A percentile compares a stretch with the other conserved stretches of the same genome.
These are phyloP conservation scores for Neurospora sp. DNA, from an alignment of 495 filamentous ascomycete genomes.

Conservation along the genomic window DNA sequence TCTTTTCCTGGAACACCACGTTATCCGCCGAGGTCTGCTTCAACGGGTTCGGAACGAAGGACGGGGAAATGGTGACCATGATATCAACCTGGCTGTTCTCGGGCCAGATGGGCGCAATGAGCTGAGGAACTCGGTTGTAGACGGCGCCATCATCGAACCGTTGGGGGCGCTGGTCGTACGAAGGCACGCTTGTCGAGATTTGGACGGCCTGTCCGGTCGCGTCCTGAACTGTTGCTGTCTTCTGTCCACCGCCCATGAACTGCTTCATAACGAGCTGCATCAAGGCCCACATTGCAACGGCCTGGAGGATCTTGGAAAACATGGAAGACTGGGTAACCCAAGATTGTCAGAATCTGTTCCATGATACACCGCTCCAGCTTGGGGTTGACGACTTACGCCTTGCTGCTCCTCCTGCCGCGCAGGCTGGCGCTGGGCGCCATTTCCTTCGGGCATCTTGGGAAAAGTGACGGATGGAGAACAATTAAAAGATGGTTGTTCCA, in stretches of 20 bases:
- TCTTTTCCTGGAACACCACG: slow-evolving; percentile 68
- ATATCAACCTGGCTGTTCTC: slow-evolving; percentile 70
- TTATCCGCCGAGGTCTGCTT: slow-evolving; percentile 42
- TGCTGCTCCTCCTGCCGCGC: slow-evolving; percentile 20
- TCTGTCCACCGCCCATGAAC: slow-evolving; percentile 34
- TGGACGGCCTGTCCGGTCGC: slow-evolving; percentile 36
- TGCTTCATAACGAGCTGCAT: slow-evolving; percentile 39
- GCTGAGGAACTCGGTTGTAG: slow-evolving; percentile 66
- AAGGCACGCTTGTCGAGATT: slow-evolving; percentile 45
- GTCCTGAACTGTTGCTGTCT: slow-evolving; percentile 36
- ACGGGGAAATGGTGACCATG: slow-evolving; percentile 70
- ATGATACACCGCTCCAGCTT: neutral
- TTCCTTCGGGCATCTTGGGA: slow-evolving; percentile 29
- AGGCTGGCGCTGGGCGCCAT: slow-evolving; percentile 18
- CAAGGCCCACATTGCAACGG: slow-evolving; percentile 33
- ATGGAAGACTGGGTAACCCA: slow-evolving; percentile 17
- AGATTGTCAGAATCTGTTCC: slow-evolving; percentile 11
- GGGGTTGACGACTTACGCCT: slow-evolving; percentile 24
- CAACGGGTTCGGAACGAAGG: slow-evolving; percentile 57
- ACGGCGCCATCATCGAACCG: slow-evolving; percentile 47
- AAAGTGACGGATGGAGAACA: neutral
- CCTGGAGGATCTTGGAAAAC: slow-evolving; percentile 29
- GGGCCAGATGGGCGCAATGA: slow-evolving; percentile 82
- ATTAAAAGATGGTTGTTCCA: neutral
- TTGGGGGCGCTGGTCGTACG: slow-evolving; percentile 54